Base-by-base conservation (phyloP, 257 asterid species). In the Solanum ossicruentum region DNA sequence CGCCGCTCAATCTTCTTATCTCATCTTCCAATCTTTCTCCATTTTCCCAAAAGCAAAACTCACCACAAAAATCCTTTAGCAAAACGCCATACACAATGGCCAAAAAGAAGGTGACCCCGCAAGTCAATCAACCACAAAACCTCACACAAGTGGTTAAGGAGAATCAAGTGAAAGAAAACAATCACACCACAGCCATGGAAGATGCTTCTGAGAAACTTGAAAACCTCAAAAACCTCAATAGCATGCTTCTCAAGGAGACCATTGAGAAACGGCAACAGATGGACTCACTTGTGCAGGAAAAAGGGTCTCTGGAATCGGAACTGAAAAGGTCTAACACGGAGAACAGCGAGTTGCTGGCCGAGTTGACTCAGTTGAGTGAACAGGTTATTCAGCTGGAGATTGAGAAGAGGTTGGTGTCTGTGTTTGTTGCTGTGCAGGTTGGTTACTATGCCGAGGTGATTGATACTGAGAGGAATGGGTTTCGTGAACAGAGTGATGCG, bases 241-340 rank as follows among this genome's bases (percentile, higher is more conserved):
- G 70, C 39, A 88, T 88, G 85, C 97, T 95, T 63, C 87, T 95
- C 5, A 92, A 89, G 90, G 94, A 94, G 91, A 88, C 93, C 2
- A 32, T 87, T 67, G 96, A 91, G 87, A 92, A 93, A 66, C 95
- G 98, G 67, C 91, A 92, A 82, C 92, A 88, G 88, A 93, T 95
- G 84, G 94, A 88, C 11, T 85, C 95, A 54, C 94, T 94, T 12
- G 52, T 63, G 63, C 89, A 86, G 70, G 86, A 90, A 0, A 93
- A 90, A 13, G 88, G 72, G 60, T 87, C 84, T 52, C 80, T 95
- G 84, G 92, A 92, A 54, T 85, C 85, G 80, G 93, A 92, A 87
- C 87, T 95, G 8, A 71, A 85, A 81, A 92, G 88, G 73, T 71
- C 94, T 71, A 85, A 88, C 81, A 89, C 91, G 85, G 95, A 90